Evolutionary conservation across 352 stramenopile species (phyloP), one percentile per base, ranked within the genome.

Genomic region (Phytophthora sp.): DNA sequence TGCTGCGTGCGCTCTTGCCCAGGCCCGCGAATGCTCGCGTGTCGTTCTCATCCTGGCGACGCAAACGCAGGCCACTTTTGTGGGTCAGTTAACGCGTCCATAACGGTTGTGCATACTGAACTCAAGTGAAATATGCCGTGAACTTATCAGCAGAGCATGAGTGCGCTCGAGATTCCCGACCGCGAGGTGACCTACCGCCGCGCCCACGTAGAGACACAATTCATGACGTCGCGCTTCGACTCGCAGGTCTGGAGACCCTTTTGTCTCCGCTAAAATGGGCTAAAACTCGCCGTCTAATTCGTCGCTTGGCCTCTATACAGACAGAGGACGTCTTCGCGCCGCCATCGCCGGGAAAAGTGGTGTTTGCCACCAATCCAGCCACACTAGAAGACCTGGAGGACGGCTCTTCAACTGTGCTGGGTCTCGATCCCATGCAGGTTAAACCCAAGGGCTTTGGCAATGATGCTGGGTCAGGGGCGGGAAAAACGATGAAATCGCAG

Each of bases 111-210:
- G 20, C 27, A 61, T 63, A 63, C 52, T 66, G 46, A 66, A 58
- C 12, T 50, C 51, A 49, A 51, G 33, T 69, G 46, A 62, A 61
- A 66, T 69, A 51, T 35, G 27, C 36, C 13, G 42, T 36, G 16
- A 67, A 69, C 54, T 68, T 66, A 60, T 66, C 36, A 49, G 39
- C 71, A 87, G 57, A 73, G 74, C 58, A 74, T 83, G 58, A 73
- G 53, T 38, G 60, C 44, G 7, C 68, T 88, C 27, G 79, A 82
- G 42, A 79, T 82, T 29, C 52, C 60, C 26, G 77, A 87, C 23
- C 69, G 71, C 13, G 69, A 88, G 51, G 79, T 93, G 26, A 90
- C 80, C 8, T 93, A 91, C 64, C 84, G 84, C 26, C 84, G 84
- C 51, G 80, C 77, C 16, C 61, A 79, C 36, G 64, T 80, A 13